Percentiles rank a stretch among this genome's conserved stretches.
These are phyloP conservation scores for Davidsoniella virescens DNA, from an alignment of 2,329 filamentous ascomycete genomes.

Conservation along the genomic window DNA sequence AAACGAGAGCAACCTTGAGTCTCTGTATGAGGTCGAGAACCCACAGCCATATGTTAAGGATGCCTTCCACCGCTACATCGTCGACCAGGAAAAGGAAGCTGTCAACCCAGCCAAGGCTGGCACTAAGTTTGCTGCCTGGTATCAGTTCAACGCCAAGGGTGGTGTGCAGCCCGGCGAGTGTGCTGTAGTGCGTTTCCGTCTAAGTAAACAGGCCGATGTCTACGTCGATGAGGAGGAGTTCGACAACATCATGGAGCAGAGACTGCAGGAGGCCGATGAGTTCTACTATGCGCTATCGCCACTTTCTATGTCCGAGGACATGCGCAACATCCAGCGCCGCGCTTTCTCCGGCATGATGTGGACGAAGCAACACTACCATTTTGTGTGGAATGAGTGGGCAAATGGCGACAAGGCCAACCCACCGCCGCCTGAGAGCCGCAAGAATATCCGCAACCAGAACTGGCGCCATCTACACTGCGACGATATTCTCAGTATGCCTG, in stretches of 20 bases:
- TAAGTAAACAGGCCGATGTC: slow-evolving; percentile 57
- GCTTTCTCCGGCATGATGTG: slow-evolving; percentile 95
- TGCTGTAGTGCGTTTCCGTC: slow-evolving; percentile 80
- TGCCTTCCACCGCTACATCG: slow-evolving; percentile 79
- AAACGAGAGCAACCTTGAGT: slow-evolving; percentile 78
- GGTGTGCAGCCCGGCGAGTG: slow-evolving; percentile 83
- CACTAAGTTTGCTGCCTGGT: slow-evolving; percentile 87
- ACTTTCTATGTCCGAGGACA: slow-evolving; percentile 80
- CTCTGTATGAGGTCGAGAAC: slow-evolving; percentile 64
- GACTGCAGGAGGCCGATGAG: slow-evolving; percentile 81
- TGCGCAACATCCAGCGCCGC: slow-evolving; percentile 88
- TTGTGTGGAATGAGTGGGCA: slow-evolving; percentile 96
- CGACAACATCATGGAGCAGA: slow-evolving; percentile 75
- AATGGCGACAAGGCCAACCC: slow-evolving; percentile 83
- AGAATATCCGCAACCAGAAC: slow-evolving; percentile 66
- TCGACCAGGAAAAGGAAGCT: slow-evolving; percentile 62
- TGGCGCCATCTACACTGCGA: slow-evolving; percentile 95
- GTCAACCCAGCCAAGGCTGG: slow-evolving; percentile 67
- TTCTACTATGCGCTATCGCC: slow-evolving; percentile 92
- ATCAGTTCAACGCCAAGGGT: slow-evolving; percentile 74
- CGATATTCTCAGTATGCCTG: slow-evolving; percentile 92
- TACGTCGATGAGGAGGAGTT: slow-evolving; percentile 88
- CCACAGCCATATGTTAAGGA: slow-evolving; percentile 80
- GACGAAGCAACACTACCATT: slow-evolving; percentile 94
- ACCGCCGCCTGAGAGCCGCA: slow-evolving; percentile 65